Conservation (phyloP, 768 basidiomycete species). For the Boletus rubropictus region DNA sequence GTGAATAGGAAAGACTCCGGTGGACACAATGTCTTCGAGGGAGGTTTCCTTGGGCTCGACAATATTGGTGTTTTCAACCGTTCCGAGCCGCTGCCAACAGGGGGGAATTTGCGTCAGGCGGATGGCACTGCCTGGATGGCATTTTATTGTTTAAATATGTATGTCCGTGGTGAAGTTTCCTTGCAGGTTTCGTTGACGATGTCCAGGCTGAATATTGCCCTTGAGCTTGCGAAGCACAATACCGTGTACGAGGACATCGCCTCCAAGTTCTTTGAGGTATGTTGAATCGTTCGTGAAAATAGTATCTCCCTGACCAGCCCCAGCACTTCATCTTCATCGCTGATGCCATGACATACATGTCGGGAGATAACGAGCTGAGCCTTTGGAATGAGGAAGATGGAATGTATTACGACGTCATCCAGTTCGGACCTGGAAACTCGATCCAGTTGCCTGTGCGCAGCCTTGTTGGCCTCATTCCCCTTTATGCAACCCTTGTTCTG, state of each 20-base stretch:
- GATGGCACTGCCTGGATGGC: slow-evolving; percentile 99
- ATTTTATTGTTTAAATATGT: slow-evolving; percentile 97
- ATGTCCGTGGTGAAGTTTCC: slow-evolving; percentile 18
- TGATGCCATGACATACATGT: slow-evolving; percentile 94
- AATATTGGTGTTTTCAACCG: slow-evolving; percentile 99
- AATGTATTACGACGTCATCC: slow-evolving; percentile 97
- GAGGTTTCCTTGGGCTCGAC: slow-evolving; percentile 95
- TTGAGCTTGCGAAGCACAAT: slow-evolving; percentile 97
- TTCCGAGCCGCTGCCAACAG: slow-evolving; percentile 93
- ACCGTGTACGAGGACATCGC: slow-evolving; percentile 98
- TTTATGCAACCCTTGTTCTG: slow-evolving; percentile 91
- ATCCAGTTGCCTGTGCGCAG: slow-evolving; percentile 92
- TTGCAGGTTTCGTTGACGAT: slow-evolving; percentile 1
- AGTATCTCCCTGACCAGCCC: slow-evolving; percentile 13
- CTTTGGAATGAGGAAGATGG: slow-evolving; percentile 97
- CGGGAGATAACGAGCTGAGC: slow-evolving; percentile 70
- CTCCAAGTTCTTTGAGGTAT: slow-evolving; percentile 91
- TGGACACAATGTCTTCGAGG: slow-evolving; percentile 96
- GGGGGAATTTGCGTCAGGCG: slow-evolving; percentile 89
- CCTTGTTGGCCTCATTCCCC: slow-evolving; percentile 94
- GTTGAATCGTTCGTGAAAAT: slow-evolving; percentile 6
- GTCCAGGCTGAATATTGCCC: slow-evolving; percentile 86
- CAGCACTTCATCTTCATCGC: slow-evolving; percentile 98
- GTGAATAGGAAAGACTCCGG: slow-evolving; percentile 96
- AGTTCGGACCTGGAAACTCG: slow-evolving; percentile 72